A percentile compares a stretch with the other conserved stretches of the same genome.
Conservation (phyloP, 306 rosid species). For the Notholithocarpus densiflorus region DNA sequence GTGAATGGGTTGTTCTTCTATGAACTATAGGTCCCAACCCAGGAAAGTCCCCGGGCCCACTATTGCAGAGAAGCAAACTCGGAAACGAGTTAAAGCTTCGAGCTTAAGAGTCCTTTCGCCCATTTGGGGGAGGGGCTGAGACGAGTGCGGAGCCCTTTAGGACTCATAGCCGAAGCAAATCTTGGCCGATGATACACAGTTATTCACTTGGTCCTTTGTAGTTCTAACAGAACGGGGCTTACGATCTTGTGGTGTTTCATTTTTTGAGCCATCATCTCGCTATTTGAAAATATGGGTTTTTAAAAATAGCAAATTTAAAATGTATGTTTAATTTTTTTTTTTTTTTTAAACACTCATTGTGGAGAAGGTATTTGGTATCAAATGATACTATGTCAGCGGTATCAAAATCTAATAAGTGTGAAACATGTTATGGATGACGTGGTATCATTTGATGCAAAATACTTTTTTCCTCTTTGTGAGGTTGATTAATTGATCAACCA, state of each 20-base stretch:
- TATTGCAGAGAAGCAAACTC: constrained; percentile 10
- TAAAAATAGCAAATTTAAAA: no score
- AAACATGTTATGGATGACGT: no score
- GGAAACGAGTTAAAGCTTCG: not conserved
- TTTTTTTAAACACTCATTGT: accelerated
- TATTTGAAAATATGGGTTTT: no score
- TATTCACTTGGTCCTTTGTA: constrained; percentile 8
- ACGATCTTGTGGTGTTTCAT: not conserved
- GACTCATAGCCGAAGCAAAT: not conserved
- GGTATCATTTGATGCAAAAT: no score
- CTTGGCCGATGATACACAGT: constrained; percentile 9
- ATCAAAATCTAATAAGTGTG: no score
- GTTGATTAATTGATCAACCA: no score
- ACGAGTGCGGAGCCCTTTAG: constrained; percentile 4
- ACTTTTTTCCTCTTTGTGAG: no score
- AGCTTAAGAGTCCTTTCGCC: not conserved
- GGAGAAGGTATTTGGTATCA: no score
- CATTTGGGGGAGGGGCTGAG: constrained; percentile 12
- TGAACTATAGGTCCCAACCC: not conserved
- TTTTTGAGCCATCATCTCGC: no score
- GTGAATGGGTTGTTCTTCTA: not conserved
- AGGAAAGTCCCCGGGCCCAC: constrained; percentile 30
- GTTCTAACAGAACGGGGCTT: constrained; percentile 21
- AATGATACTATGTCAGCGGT: accelerated
- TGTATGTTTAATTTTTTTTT: no score